Conservation (phyloP, 139 green algal genomes). For the Closterium sp. region DNA sequence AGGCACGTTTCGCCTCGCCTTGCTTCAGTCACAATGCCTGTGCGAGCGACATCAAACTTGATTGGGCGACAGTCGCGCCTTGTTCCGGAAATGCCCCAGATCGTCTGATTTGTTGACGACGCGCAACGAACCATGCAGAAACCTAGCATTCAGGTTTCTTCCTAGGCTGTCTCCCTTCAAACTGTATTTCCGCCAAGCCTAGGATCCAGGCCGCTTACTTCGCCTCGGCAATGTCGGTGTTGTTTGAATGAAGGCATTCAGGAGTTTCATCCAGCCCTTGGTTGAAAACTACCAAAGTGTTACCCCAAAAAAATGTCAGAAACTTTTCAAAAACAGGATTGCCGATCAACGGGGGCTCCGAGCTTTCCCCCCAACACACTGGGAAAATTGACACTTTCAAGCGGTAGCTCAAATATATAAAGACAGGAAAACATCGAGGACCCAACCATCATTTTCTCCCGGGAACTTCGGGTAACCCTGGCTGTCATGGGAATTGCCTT, state of each 20-base stretch:
- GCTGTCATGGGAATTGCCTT: too few relatives aligned
- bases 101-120: neutral
- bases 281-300: neutral
- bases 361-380: too few relatives aligned
- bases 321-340: too few relatives aligned
- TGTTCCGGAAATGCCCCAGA: neutral
- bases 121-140: neutral
- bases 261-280: neutral
- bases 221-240: neutral
- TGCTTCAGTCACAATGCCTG: neutral
- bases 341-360: too few relatives aligned
- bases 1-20: neutral
- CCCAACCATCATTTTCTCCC: too few relatives aligned
- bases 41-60: neutral
- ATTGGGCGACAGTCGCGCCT: neutral
- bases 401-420: too few relatives aligned
- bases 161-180: neutral
- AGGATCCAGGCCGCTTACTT: too few relatives aligned
- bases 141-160: neutral
- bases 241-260: neutral
- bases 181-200: neutral
- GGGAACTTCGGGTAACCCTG: too few relatives aligned
- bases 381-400: too few relatives aligned
- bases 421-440: too few relatives aligned
- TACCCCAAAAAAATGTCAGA: too few relatives aligned